Base-by-base conservation (phyloP, 1,284 basidiomycete genomes). In the Microbotryum silenes-acaulis region DNA sequence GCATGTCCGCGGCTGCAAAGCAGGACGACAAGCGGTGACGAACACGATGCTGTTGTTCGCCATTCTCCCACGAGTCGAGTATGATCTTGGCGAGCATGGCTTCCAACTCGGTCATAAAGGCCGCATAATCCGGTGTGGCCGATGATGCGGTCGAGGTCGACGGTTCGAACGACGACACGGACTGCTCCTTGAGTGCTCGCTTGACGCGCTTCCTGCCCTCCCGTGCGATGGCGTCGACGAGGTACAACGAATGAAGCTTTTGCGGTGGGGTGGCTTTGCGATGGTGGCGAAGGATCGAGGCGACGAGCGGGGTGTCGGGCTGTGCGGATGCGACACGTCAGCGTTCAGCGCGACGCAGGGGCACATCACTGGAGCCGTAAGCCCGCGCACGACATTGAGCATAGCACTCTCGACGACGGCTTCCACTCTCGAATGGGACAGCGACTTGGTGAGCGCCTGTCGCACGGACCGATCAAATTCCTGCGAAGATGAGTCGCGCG, bases 221-320 rank as follows among this genome's bases (percentile, higher is more conserved):
- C 60, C 91, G 84, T 51, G 88, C 83, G 64, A 96, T 80, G 20
- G 91, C 88, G 76, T 96, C 91, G 74, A 96, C 89, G 50, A 86
- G 84, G 76, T 96, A 96, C 60, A 96, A 79, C 76, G 88, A 89
- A 52, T 83, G 84, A 63, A 91, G 82, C 73, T 94, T 91, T 65
- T 80, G 77, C 21, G 80, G 57, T 12, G 81, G 75, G 4, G 83
- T 78, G 31, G 93, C 79, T 12, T 83, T 82, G 74, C 86, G 88
- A 78, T 94, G 91, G 16, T 86, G 86, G 57, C 87, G 85, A 75
- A 88, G 91, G 48, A 96, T 80, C 57, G 84, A 81, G 33, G 89
- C 88, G 54, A 94, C 87, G 58, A 94, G 79, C 71, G 88, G 83
- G 8, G 88, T 87, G 76, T 93, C 90, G 67, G 85, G 77, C 88